phyloP scores from a whole-genome alignment of 352 stramenopile genomes.

The Pythium coloratum region DNA sequence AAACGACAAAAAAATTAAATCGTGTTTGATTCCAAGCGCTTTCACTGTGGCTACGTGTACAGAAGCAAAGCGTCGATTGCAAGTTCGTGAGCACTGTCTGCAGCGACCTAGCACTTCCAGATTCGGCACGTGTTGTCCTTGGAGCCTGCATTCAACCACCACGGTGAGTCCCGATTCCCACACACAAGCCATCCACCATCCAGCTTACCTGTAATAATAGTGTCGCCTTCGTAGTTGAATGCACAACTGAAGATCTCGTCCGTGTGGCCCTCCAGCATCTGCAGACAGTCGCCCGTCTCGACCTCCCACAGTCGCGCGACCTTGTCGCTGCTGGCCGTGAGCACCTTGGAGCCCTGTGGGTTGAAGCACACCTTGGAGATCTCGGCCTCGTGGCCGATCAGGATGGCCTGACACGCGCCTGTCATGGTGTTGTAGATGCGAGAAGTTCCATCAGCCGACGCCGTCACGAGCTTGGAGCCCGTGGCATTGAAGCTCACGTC shows the following conservation, averaged over 20 bases:
- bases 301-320: slow-evolving; percentile 93
- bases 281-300: slow-evolving; percentile 92
- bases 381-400: slow-evolving; percentile 95
- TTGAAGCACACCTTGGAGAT: slow-evolving; percentile 97
- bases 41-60: background rate
- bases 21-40: background rate
- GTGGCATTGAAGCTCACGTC: slow-evolving; percentile 95
- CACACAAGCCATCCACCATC: background rate
- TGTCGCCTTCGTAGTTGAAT: slow-evolving; percentile 97
- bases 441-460: slow-evolving; percentile 91
- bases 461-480: slow-evolving; percentile 93
- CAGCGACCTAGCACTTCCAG: slow-evolving; percentile 61
- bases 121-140: slow-evolving; percentile 88
- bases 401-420: slow-evolving; percentile 92
- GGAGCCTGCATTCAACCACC: slow-evolving; percentile 38
- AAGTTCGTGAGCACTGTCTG: background rate
- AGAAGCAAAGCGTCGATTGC: background rate
- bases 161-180: background rate
- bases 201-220: slow-evolving; percentile 94
- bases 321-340: slow-evolving; percentile 95
- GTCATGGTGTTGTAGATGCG: slow-evolving; percentile 97
- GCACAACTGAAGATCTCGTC: slow-evolving; percentile 97
- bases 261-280: slow-evolving; percentile 96
- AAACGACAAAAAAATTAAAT: background rate
- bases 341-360: slow-evolving; percentile 92